phyloP scores from a whole-genome alignment of 768 basidiomycete genomes.

The Russula sp. region DNA sequence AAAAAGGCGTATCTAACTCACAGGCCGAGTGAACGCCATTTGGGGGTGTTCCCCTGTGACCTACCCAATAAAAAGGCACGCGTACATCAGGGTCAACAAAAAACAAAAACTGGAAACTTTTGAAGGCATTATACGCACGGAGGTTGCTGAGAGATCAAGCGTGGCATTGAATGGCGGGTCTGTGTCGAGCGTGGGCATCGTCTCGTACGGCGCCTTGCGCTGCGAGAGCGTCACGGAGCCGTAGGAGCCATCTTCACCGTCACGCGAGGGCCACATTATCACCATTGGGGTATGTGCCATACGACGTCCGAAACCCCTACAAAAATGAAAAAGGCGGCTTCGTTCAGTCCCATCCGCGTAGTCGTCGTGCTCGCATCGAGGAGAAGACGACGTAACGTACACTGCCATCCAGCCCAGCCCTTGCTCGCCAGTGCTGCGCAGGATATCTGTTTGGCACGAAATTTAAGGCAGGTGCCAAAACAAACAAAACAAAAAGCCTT shows the following conservation, averaged over 20 bases:
- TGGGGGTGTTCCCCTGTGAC: conserved; percentile 2
- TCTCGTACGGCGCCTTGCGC: conserved; percentile 42
- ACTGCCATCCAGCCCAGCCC: conserved; percentile 26
- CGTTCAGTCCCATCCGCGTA: no score
- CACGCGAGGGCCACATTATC: conserved; percentile 59
- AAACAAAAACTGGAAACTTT: background rate
- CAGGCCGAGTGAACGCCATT: conserved; percentile 13
- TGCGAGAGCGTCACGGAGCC: conserved; percentile 55
- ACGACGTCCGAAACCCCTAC: conserved; percentile 49
- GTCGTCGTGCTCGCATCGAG: no score
- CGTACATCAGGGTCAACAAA: background rate
- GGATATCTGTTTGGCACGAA: conserved; percentile 14
- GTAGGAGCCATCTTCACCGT: conserved; percentile 33
- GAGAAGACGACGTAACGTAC: conserved; percentile 6
- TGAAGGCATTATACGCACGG: conserved; percentile 28
- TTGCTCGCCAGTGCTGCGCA: conserved; percentile 18
- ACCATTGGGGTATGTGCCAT: conserved; percentile 62
- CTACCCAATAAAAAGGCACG: background rate
- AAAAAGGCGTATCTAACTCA: conserved; percentile 29
- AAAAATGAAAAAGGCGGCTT: background rate
- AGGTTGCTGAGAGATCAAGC: conserved; percentile 27
- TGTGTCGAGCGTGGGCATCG: conserved; percentile 49
- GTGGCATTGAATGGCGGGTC: conserved; percentile 48
- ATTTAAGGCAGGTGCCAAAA: no score
- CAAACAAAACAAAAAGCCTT: no score